Conservation (phyloP, 2,329 filamentous ascomycete species). For the Xylariaceae sp. region DNA sequence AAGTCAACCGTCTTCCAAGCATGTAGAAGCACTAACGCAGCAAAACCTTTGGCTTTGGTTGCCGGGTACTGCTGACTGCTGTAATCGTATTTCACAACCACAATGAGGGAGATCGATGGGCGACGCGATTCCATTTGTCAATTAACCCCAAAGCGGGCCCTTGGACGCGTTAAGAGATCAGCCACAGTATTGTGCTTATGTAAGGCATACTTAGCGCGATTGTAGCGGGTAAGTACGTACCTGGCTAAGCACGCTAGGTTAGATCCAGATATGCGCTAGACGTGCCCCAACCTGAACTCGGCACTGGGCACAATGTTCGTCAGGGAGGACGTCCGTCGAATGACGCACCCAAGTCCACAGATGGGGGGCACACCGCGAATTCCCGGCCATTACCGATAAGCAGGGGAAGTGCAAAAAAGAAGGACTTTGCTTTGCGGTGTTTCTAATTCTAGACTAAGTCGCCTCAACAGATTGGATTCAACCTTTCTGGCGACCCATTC, state of each 20-base stretch:
- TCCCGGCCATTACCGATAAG: constrained; percentile 11
- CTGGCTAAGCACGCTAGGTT: no score
- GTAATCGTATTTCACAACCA: no score
- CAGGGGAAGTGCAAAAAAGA: constrained; percentile 16
- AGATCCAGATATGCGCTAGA: no score
- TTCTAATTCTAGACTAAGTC: constrained; percentile 15
- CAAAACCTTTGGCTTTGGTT: no score
- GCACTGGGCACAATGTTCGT: no score
- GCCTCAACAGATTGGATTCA: constrained; percentile 22
- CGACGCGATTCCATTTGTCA: constrained; percentile 10
- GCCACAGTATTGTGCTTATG: background rate
- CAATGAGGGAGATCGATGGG: no score
- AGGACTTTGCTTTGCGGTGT: no score
- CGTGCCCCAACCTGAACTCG: no score
- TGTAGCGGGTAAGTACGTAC: background rate
- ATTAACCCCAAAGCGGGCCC: constrained; percentile 16
- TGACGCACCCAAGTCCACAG: background rate
- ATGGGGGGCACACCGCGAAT: background rate
- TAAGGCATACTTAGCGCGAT: constrained; percentile 1
- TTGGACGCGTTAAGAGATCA: constrained; percentile 25
- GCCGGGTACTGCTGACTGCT: no score
- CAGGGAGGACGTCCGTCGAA: no score
- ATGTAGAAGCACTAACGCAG: background rate
- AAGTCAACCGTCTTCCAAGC: no score
- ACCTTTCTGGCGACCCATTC: constrained; percentile 5